Percentiles rank a stretch among this genome's conserved stretches.
These are phyloP conservation scores for Phytopythium delawarense DNA, from an alignment of 352 stramenopile species.

Conservation along the genomic window DNA sequence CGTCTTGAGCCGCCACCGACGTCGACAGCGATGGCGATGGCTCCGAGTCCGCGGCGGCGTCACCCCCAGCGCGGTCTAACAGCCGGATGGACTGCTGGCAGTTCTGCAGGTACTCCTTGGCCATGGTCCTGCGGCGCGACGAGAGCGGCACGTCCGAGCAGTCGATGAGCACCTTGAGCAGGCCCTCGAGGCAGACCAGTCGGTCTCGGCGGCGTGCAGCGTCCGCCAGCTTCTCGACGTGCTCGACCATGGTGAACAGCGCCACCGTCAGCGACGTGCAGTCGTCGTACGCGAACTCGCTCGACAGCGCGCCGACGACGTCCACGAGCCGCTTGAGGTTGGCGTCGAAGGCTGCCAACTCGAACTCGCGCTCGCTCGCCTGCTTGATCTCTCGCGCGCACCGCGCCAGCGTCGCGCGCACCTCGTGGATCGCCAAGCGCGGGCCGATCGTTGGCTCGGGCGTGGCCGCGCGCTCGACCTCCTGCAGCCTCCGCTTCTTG, in stretches of 20 bases:
- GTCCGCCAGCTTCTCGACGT: constrained; percentile 33
- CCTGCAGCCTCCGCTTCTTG: constrained; percentile 27
- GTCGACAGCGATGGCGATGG: not conserved
- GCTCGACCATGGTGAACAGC: constrained; percentile 41
- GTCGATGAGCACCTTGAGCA: constrained; percentile 30
- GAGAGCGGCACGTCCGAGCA: constrained; percentile 24
- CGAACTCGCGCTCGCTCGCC: constrained; percentile 29
- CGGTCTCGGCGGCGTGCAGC: constrained; percentile 34
- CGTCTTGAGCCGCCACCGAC: constrained; percentile 1
- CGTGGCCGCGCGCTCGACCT: constrained; percentile 12
- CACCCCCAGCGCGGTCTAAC: constrained; percentile 11
- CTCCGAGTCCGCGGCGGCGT: not conserved
- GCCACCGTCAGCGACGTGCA: constrained; percentile 24
- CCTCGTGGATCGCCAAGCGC: constrained; percentile 2
- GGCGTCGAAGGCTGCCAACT: constrained; percentile 31
- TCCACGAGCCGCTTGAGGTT: constrained; percentile 43
- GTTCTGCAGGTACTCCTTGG: constrained; percentile 40
- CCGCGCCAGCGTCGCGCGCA: constrained; percentile 20
- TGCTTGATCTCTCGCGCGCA: constrained; percentile 19
- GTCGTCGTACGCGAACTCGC: constrained; percentile 28
- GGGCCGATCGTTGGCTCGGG: not conserved
- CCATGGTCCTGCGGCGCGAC: constrained; percentile 22
- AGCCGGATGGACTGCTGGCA: constrained; percentile 36
- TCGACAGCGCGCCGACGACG: constrained; percentile 40
- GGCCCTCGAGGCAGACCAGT: constrained; percentile 42